Conservation (phyloP, 2,329 filamentous ascomycete species). For the Ophiosphaerella korrae region DNA sequence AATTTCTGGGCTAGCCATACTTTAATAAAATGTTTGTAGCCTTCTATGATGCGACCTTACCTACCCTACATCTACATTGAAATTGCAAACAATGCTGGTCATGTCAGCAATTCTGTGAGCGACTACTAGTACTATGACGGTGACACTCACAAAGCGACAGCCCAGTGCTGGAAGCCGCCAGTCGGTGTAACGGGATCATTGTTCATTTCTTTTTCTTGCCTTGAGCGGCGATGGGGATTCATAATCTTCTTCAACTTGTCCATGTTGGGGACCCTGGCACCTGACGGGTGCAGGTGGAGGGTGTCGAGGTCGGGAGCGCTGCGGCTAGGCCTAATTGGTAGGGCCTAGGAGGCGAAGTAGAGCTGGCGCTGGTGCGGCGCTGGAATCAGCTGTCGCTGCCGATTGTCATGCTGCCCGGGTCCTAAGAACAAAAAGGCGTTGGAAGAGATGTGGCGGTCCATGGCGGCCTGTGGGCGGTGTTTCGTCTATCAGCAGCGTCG, state of each 20-base stretch:
- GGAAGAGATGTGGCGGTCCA: no score
- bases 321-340: no score
- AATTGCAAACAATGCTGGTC: slow-evolving; percentile 49
- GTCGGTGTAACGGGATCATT: slow-evolving; percentile 18
- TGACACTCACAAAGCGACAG: slow-evolving; percentile 46
- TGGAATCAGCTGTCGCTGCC: no score
- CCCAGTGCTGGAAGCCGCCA: slow-evolving; percentile 46
- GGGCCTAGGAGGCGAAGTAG: no score
- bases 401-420: no score
- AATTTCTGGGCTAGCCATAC: slow-evolving; percentile 44
- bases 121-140: background rate
- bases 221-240: slow-evolving; percentile 28
- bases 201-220: slow-evolving; percentile 30
- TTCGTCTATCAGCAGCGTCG: no score
- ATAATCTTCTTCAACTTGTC: slow-evolving; percentile 44
- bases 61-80: slow-evolving; percentile 51
- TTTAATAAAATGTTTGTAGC: slow-evolving; percentile 6
- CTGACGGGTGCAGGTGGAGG: slow-evolving; percentile 28
- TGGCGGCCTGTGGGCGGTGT: no score
- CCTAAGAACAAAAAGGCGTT: no score
- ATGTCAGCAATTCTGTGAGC: slow-evolving; percentile 14
- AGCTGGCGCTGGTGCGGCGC: no score
- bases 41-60: slow-evolving; percentile 9
- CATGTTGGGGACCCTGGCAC: slow-evolving; percentile 27
- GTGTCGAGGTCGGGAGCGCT: no score